Evolutionary conservation across 208 protist genomes (phyloP).

Genomic region (Leishmania amazonensis): DNA sequence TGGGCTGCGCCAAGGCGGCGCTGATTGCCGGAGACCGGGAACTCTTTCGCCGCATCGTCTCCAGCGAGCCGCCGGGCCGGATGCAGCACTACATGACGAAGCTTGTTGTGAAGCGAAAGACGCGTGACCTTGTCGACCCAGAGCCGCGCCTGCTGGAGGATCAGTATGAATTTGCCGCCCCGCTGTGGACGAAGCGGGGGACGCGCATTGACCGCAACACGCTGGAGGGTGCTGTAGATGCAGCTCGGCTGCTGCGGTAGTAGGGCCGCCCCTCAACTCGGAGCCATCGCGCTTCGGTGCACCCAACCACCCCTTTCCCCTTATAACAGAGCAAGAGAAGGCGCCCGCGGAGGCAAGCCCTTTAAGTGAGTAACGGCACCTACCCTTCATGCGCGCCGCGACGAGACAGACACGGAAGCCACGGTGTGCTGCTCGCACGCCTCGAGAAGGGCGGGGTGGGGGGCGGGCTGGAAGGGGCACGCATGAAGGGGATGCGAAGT

Average conservation of each 20-base stretch:
- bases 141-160: conserved; percentile 85
- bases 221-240: conserved; percentile 78
- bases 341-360: background rate
- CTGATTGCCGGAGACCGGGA: conserved; percentile 84
- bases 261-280: background rate
- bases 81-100: conserved; percentile 92
- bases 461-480: no score
- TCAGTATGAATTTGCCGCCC: conserved; percentile 89
- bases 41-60: conserved; percentile 85
- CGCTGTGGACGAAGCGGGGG: conserved; percentile 89
- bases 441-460: no score
- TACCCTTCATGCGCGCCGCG: background rate
- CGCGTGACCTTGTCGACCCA: conserved; percentile 81
- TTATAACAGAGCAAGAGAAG: background rate
- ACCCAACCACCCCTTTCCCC: background rate
- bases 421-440: no score
- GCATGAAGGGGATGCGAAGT: background rate
- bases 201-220: conserved; percentile 90
- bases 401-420: background rate
- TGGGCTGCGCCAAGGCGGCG: conserved; percentile 92
- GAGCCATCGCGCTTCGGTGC: background rate
- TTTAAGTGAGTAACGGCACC: background rate
- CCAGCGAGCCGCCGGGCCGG: conserved; percentile 81
- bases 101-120: conserved; percentile 86
- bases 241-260: conserved; percentile 37